Evolutionary conservation across 139 green algal species (phyloP).

Genomic region (Edaphochlamys debaryana): DNA sequence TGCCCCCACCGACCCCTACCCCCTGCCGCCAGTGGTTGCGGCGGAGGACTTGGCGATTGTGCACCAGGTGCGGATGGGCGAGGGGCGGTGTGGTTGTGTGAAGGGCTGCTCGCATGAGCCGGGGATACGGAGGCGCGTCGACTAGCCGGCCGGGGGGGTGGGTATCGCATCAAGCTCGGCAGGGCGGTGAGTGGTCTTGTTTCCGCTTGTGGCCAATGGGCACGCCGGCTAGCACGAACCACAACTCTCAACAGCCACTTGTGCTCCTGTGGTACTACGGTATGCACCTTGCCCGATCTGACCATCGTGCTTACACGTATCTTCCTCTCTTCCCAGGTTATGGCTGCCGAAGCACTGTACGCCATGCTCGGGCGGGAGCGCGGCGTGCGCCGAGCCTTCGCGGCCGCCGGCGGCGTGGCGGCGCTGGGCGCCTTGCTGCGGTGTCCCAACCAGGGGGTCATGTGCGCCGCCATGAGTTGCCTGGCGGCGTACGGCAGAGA

Average conservation of each 20-base stretch:
- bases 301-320: too few relatives aligned
- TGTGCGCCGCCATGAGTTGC: constrained; percentile 16
- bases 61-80: constrained; percentile 28
- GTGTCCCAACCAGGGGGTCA: constrained; percentile 27
- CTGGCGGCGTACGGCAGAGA: constrained; percentile 46
- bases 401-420: constrained; percentile 24
- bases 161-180: too few relatives aligned
- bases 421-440: constrained; percentile 23
- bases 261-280: too few relatives aligned
- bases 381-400: constrained; percentile 39
- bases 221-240: too few relatives aligned
- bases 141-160: too few relatives aligned
- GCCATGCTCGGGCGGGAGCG: constrained; percentile 47
- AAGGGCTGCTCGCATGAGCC: too few relatives aligned
- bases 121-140: too few relatives aligned
- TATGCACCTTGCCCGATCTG: too few relatives aligned
- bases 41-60: constrained; percentile 25
- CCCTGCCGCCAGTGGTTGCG: not conserved
- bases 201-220: not conserved
- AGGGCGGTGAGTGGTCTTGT: too few relatives aligned
- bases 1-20: constrained; percentile 5
- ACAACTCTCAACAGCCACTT: too few relatives aligned
- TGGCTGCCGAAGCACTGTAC: constrained; percentile 54
- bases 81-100: too few relatives aligned
- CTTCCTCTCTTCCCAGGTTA: not conserved